Evolutionary conservation across 2,329 filamentous ascomycete genomes (phyloP).

Genomic region (Aphanocladium album): DNA sequence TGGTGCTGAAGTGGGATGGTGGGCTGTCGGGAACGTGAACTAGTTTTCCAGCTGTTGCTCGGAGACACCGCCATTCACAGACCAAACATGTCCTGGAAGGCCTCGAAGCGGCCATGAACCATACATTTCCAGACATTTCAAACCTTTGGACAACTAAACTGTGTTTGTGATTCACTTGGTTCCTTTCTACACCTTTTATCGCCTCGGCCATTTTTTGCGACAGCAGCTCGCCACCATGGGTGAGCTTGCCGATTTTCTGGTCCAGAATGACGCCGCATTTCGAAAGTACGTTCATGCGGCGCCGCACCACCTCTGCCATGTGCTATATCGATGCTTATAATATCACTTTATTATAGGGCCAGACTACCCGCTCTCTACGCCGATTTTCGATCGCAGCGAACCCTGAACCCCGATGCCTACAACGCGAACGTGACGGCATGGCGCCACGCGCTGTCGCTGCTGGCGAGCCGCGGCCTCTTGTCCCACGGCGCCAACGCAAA

Average conservation of each 20-base stretch:
- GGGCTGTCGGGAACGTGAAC: neutral
- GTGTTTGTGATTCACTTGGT: neutral
- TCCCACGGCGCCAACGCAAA: conserved; percentile 38
- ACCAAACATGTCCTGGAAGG: conserved; percentile 7
- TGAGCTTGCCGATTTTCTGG: conserved; percentile 63
- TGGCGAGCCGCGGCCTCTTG: conserved; percentile 57
- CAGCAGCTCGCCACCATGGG: conserved; percentile 43
- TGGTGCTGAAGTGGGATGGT: neutral
- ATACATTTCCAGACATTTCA: neutral
- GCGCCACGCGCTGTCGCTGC: conserved; percentile 67
- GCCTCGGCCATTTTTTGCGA: neutral
- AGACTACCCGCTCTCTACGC: conserved; percentile 84
- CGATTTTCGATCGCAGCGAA: conserved; percentile 70
- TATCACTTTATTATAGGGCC: conserved; percentile 43
- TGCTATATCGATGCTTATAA: neutral
- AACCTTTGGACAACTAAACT: neutral
- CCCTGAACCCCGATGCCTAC: conserved; percentile 81
- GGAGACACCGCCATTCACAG: neutral
- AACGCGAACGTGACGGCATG: conserved; percentile 74
- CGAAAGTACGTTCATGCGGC: conserved; percentile 39
- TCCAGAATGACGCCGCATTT: conserved; percentile 57
- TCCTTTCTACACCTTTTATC: neutral
- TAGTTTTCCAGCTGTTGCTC: neutral
- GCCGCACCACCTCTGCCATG: neutral
- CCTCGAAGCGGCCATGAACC: neutral